Conservation (phyloP, 805 yeast species). For the Teunomyces kruisii region DNA sequence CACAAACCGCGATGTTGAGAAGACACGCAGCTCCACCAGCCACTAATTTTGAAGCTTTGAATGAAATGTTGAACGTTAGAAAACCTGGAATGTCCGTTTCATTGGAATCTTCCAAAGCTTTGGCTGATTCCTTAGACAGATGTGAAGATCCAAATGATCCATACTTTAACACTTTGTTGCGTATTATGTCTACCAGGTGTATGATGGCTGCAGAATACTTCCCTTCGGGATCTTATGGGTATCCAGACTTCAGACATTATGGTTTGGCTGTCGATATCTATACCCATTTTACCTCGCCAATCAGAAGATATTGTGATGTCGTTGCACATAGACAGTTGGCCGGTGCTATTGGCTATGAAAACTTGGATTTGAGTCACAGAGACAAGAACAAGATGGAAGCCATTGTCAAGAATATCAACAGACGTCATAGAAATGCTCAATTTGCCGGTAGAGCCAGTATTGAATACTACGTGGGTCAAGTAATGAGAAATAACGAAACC, state of each 20-base stretch:
- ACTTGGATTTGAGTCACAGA: slow-evolving; percentile 75
- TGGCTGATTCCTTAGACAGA: slow-evolving; percentile 90
- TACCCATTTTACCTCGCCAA: slow-evolving; percentile 98
- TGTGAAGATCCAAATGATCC: slow-evolving; percentile 82
- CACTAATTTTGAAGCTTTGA: slow-evolving; percentile 83
- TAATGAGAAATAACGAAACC: slow-evolving; percentile 80
- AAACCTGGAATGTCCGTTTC: slow-evolving; percentile 70
- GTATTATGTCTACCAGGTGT: slow-evolving; percentile 97
- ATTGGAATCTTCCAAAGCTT: slow-evolving; percentile 80
- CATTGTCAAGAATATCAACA: slow-evolving; percentile 85
- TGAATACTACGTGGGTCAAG: slow-evolving; percentile 97
- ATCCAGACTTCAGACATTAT: slow-evolving; percentile 91
- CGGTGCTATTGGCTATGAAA: slow-evolving; percentile 95
- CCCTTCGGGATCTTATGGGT: slow-evolving; percentile 84
- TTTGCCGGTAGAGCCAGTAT: slow-evolving; percentile 98
- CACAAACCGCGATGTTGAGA: slow-evolving; percentile 97
- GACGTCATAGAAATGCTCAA: slow-evolving; percentile 95
- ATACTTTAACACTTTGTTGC: slow-evolving; percentile 86
- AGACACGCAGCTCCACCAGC: slow-evolving; percentile 98
- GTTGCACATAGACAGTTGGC: slow-evolving; percentile 97
- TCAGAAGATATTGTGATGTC: slow-evolving; percentile 95
- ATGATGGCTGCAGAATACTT: slow-evolving; percentile 99
- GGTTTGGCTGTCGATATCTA: slow-evolving; percentile 97
- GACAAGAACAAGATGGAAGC: slow-evolving; percentile 88
- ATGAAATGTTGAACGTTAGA: slow-evolving; percentile 82